Evolutionary conservation across 2,329 filamentous ascomycete species (phyloP).

Genomic region (Uncinocarpus reesii): DNA sequence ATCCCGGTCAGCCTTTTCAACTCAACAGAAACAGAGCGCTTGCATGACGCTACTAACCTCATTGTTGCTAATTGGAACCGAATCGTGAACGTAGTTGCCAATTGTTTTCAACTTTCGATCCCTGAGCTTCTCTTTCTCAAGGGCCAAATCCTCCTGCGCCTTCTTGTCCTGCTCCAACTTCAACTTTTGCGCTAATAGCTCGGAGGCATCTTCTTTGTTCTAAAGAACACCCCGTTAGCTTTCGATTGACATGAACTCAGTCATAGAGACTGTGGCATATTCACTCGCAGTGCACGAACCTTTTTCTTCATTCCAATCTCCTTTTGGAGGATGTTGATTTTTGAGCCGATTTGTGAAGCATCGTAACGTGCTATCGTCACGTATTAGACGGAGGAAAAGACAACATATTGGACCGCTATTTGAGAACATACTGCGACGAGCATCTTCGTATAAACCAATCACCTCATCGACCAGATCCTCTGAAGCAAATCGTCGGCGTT

Average conservation of each 20-base stretch:
- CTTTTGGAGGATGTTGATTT: constrained; percentile 84
- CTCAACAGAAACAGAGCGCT: background rate
- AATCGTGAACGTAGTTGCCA: constrained; percentile 84
- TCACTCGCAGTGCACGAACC: constrained; percentile 34
- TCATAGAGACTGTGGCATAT: background rate
- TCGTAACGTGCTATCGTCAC: constrained; percentile 54
- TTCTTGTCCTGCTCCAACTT: constrained; percentile 75
- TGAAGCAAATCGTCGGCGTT: constrained; percentile 67
- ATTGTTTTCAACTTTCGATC: constrained; percentile 72
- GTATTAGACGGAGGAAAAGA: background rate
- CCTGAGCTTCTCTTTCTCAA: constrained; percentile 62
- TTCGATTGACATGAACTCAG: background rate
- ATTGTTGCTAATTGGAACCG: constrained; percentile 70
- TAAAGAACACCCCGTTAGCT: constrained; percentile 22
- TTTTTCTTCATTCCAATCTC: constrained; percentile 88
- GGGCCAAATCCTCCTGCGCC: constrained; percentile 60
- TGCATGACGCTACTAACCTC: constrained; percentile 45
- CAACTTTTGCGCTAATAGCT: constrained; percentile 67
- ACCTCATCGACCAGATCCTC: constrained; percentile 85
- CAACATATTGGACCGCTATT: too few species aligned
- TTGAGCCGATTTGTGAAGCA: constrained; percentile 66
- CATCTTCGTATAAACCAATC: constrained; percentile 75
- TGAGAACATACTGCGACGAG: constrained; percentile 54
- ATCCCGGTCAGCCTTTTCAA: constrained; percentile 4
- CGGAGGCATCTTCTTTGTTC: constrained; percentile 77